Evolutionary conservation across 1,139 yeast genomes (phyloP), one percentile per base, ranked within the genome.

Genomic region (Saccharomyces hybrid): DNA sequence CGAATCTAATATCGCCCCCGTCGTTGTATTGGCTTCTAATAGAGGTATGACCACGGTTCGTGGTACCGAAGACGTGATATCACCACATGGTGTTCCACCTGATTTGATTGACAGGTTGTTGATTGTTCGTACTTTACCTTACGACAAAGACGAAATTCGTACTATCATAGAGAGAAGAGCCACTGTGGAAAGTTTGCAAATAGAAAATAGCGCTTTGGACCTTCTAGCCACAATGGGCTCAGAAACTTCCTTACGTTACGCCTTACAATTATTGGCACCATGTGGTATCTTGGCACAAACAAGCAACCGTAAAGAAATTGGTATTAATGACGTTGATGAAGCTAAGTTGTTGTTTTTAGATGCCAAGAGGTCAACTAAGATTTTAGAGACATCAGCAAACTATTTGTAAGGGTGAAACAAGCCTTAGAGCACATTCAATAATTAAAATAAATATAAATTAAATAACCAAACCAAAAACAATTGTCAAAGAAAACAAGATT

Each of bases 51-150:
- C 97, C 14, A 82, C 93, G 1, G 87, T 93, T 48, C 81, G 95
- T 66, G 99, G 99, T 50, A 85, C 97, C 6, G 96, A 88, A 46
- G 96, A 86, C 61, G 81, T 86, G 55, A 81, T 82, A 60, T 86
- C 96, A 16, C 97, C 99, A 27, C 99, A 95, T 68, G 99, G 99
- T 51, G 82, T 95, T 61, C 99, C 99, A 42, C 88, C 96, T 1
- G 99, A 93, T 75, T 78, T 93, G 68, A 80, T 91, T 56, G 99
- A 93, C 72, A 78, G 99, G 62, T 76, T 93, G 60, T 79, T 93
- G 63, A 95, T 93, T 69, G 93, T 95, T 53, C 84, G 95, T 71
- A 93, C 99, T 5, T 76, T 88, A 57, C 95, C 96, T 27, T 93
- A 93, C 75, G 79, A 79, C 59, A 81, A 79, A 61, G 95, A 87